Conservation (phyloP, 345 rosid species). For the Syzygium jambos region DNA sequence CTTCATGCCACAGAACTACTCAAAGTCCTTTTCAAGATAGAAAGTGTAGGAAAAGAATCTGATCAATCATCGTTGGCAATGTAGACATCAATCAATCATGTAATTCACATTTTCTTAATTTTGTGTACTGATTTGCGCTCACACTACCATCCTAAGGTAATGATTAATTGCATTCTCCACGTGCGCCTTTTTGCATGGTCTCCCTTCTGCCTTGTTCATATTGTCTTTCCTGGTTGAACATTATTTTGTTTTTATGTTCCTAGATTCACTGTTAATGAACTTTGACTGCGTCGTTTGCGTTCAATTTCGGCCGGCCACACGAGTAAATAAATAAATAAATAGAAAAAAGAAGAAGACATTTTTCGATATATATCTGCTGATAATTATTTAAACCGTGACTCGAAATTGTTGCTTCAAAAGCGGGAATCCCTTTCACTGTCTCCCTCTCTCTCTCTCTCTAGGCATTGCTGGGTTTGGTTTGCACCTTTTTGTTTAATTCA, state of each 20-base stretch:
- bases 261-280: not conserved
- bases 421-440: not conserved
- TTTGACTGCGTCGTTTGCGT: not conserved
- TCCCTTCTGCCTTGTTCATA: not conserved
- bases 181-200: not conserved
- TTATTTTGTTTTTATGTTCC: not conserved
- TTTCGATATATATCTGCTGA: not conserved
- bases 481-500: not conserved
- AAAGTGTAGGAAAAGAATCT: not conserved
- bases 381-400: not conserved
- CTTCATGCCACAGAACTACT: not conserved
- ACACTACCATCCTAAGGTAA: not conserved
- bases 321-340: not conserved
- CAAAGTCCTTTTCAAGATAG: not conserved
- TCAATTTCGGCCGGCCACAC: not conserved
- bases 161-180: not conserved
- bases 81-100: not conserved
- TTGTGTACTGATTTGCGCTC: not conserved
- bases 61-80: not conserved
- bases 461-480: not conserved
- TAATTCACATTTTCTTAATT: not conserved
- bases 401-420: not conserved
- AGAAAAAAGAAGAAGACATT: not conserved
- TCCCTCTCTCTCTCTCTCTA: not conserved
- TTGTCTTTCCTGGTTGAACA: not conserved